These are phyloP conservation scores for Phytophthora idaei DNA, from an alignment of 352 stramenopile species.

Conservation along the genomic window DNA sequence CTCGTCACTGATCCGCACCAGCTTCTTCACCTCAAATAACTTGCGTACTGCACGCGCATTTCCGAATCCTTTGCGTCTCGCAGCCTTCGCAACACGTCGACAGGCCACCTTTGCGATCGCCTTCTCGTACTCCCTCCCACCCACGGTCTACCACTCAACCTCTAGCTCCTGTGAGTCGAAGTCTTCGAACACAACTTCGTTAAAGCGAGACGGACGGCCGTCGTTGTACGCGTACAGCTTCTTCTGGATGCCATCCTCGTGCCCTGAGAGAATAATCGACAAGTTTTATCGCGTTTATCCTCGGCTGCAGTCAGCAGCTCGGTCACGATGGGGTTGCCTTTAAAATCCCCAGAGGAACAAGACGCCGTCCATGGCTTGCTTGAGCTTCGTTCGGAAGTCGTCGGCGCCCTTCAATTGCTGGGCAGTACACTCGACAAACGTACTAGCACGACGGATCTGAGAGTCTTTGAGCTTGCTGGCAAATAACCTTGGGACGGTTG, in stretches of 20 bases:
- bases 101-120: constrained; percentile 58
- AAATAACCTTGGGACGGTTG: constrained; percentile 83
- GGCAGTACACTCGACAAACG: constrained; percentile 48
- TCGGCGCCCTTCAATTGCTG: constrained; percentile 74
- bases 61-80: constrained; percentile 82
- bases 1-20: constrained; percentile 74
- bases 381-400: constrained; percentile 80
- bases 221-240: constrained; percentile 94
- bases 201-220: constrained; percentile 87
- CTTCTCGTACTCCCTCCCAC: constrained; percentile 46
- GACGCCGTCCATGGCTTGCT: constrained; percentile 74
- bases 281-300: constrained; percentile 60
- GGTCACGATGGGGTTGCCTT: constrained; percentile 86
- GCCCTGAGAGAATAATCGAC: constrained; percentile 90
- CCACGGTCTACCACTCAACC: constrained; percentile 47
- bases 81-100: constrained; percentile 62
- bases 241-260: constrained; percentile 92
- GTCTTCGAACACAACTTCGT: constrained; percentile 90
- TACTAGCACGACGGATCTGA: constrained; percentile 53
- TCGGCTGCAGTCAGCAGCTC: constrained; percentile 83
- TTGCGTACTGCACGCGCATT: constrained; percentile 85
- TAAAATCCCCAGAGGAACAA: constrained; percentile 89
- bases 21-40: constrained; percentile 68
- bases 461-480: constrained; percentile 80
- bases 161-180: constrained; percentile 89